Evolutionary conservation across 495 filamentous ascomycete species (phyloP).

Genomic region (Rhypophila decipiens): DNA sequence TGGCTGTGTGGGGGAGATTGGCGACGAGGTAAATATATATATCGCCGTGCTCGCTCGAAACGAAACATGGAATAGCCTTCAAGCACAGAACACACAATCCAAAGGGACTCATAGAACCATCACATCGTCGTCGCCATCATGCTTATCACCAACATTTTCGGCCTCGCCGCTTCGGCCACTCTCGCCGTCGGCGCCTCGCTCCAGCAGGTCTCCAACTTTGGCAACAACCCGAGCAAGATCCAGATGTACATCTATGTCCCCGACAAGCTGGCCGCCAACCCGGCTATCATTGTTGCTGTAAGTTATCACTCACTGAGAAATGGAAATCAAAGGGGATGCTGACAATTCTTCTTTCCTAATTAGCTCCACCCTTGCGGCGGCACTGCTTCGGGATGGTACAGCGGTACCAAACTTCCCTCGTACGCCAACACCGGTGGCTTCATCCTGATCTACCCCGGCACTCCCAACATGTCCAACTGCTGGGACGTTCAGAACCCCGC

Average conservation of each 20-base stretch:
- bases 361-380: constrained; percentile 35
- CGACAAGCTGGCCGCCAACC: constrained; percentile 31
- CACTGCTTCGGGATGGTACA: constrained; percentile 26
- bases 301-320: not conserved
- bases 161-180: constrained; percentile 14
- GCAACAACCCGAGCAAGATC: constrained; percentile 30
- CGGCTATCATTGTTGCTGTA: constrained; percentile 28
- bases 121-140: constrained; percentile 5
- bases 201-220: constrained; percentile 29
- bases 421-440: constrained; percentile 44
- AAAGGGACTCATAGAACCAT: not conserved
- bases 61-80: not conserved
- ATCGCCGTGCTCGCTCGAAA: no score
- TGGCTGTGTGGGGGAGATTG: no score
- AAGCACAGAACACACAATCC: not conserved
- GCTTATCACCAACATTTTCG: constrained; percentile 10
- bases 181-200: constrained; percentile 25
- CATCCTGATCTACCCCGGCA: constrained; percentile 48
- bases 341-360: not conserved
- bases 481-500: constrained; percentile 47
- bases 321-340: not conserved
- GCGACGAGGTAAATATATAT: no score
- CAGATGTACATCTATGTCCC: constrained; percentile 37
- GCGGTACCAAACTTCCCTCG: constrained; percentile 26
- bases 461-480: constrained; percentile 44